Base-by-base conservation (phyloP, 331 rosid genomes). In the Pyrus hybrid region DNA sequence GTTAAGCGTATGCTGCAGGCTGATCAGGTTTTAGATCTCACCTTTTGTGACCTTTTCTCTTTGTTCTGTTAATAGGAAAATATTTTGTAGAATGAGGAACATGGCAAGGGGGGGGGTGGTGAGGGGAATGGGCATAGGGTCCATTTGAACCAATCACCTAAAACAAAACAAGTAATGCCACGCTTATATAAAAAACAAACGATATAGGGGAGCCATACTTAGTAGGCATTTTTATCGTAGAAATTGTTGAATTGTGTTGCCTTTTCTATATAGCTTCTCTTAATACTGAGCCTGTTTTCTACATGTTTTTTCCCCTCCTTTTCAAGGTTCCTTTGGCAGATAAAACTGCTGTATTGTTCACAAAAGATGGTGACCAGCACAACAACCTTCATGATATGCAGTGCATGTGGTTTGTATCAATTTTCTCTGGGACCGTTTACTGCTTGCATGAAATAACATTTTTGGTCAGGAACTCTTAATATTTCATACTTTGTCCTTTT, bases 1-100 rank as follows among this genome's bases (percentile, higher is more conserved):
- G 97, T 92, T 81, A 95, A 95, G 89, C 98, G 97, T 75, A 95
- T 95, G 99, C 87, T 95, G 83, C 96, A 92, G 90, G 97, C 99
- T 74, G 97, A 95, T 87, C 93, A 95, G 99, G 99, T 95, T 80
- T 64, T 75, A 20, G 12, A 14, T 21, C 77, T n/a, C 43, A 20
- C 54, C 17, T 76, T 68, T 49, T 0, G 1, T 32, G 11, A 17
- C 68, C 45, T 41, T 3, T 10, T 60, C 28, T 57, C 26, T 57
- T 26, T 61, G 3, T 41, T 32, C 26, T 25, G 13, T 10, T 61
- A 14, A 18, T 14, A 0, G 7, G 61, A 5, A 43, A 13, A 62
- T 11, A 4, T 17, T 61, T 73, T 16, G 9, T 73, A 43, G 28
- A 41, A 61, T 3, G 17, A 30, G 57, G 20, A 67, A 23, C 45